These are phyloP conservation scores for Kokia cookei DNA, from an alignment of 441 rosid genomes.

Conservation along the genomic window DNA sequence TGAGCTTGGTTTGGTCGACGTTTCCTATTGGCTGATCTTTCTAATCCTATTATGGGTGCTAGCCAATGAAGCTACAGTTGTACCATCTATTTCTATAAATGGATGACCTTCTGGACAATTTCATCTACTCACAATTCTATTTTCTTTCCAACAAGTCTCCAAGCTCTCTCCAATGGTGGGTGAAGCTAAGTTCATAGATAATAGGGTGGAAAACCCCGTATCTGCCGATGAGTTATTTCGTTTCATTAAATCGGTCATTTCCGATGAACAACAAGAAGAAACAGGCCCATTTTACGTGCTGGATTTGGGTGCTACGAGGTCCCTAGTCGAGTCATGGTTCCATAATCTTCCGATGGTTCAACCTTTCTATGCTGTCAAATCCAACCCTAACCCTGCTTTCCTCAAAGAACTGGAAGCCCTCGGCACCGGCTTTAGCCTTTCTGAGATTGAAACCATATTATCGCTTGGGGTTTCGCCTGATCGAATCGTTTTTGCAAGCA, in stretches of 20 bases:
- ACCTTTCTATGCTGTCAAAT: constrained; percentile 36
- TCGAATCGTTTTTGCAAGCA: constrained; percentile 24
- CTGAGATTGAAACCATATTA: constrained; percentile 26
- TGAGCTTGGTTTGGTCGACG: too few relatives aligned
- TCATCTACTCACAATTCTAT: background rate
- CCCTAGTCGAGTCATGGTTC: constrained; percentile 17
- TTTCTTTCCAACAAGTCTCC: background rate
- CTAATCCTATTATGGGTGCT: too few relatives aligned
- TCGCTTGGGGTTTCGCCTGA: constrained; percentile 29
- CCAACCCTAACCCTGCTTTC: constrained; percentile 25
- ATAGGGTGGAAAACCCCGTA: background rate
- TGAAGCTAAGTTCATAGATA: background rate
- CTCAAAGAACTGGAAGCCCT: constrained; percentile 20
- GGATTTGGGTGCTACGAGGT: constrained; percentile 20
- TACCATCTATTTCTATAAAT: background rate
- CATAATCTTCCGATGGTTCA: constrained; percentile 21
- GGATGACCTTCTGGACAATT: background rate
- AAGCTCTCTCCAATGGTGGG: background rate
- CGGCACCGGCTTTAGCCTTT: constrained; percentile 23
- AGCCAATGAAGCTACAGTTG: background rate
- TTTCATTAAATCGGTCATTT: background rate
- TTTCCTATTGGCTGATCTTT: too few relatives aligned
- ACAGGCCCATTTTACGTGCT: constrained; percentile 30
- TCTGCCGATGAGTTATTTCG: background rate
- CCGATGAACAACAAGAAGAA: background rate